These are phyloP conservation scores for Tetrapisispora taiwanensis DNA, from an alignment of 805 yeast species.

Conservation along the genomic window DNA sequence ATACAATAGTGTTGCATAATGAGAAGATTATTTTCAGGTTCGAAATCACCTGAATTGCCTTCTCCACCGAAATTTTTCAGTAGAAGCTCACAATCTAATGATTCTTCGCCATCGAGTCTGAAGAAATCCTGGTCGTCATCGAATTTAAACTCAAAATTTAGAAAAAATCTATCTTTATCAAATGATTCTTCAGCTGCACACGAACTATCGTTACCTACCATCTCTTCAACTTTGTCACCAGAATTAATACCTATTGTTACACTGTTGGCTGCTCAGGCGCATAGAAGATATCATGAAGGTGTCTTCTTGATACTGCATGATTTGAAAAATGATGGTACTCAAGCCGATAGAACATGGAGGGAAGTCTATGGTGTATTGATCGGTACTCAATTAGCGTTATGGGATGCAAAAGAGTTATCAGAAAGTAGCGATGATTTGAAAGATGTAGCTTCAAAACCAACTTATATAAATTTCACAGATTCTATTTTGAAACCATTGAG, in stretches of 20 bases:
- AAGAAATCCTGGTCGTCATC: constrained; percentile 17
- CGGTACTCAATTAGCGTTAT: constrained; percentile 85
- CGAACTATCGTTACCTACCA: constrained; percentile 8
- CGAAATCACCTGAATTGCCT: constrained; percentile 18
- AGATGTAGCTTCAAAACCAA: constrained; percentile 62
- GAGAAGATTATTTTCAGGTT: constrained; percentile 24
- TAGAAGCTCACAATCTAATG: constrained; percentile 4
- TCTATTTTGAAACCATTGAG: constrained; percentile 70
- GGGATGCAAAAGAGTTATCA: constrained; percentile 70
- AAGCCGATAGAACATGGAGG: constrained; percentile 75
- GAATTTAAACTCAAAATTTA: constrained; percentile 7
- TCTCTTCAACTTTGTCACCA: constrained; percentile 24
- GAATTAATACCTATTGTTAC: constrained; percentile 60
- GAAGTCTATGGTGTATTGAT: constrained; percentile 88
- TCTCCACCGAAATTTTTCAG: constrained; percentile 21
- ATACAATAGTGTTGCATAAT: constrained; percentile 4
- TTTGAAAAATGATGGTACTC: constrained; percentile 74
- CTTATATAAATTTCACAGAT: constrained; percentile 84
- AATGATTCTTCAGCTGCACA: constrained; percentile 4
- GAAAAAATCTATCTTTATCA: constrained; percentile 7
- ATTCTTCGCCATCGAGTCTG: background rate
- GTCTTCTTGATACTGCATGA: constrained; percentile 65
- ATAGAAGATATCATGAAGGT: constrained; percentile 68
- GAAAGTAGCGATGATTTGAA: constrained; percentile 38
- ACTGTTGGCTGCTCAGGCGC: constrained; percentile 59